Base-by-base conservation (phyloP, 1,139 yeast genomes). In the Suhomyces maxii region DNA sequence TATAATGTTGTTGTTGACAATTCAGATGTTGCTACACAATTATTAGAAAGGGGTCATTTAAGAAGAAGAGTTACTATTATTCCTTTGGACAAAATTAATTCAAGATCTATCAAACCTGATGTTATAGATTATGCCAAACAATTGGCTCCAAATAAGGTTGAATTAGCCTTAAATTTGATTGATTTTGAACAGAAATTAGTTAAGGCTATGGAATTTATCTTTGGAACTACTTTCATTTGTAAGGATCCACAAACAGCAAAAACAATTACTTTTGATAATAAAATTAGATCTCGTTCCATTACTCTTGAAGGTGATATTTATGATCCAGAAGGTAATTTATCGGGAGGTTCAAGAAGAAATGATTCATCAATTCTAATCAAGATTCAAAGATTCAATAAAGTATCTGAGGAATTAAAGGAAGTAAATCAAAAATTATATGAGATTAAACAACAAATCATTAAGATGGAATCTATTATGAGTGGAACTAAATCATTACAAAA, bases 281-380 rank as follows among this genome's bases (percentile, higher is more conserved):
- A 81, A 48, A 83, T 93, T 11, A 77, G 89, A 53, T 76, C 91
- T 0, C 82, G 93, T 58, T 86, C 96, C n/a, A 91, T 95, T 11
- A 95, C 99, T 0, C 64, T 88, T 36, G 95, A 91, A 44, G 99
- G 99, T 41, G 99, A 93, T 65, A 79, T 86, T 9, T 95, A 91
- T 67, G 99, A 95, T 61, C 99, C 99, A 0, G 90, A 86, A 56
- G 99, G 99, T 11, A 89, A 96, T 23, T 71, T 95, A 36, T 88
- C 97, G 1, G 99, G 99, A 44, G 99, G 99, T n/a, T 84, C 95
- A 23, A 78, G 93, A 54, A 82, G 76, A 53, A 68, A 72, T 40
- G 76, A 82, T 11, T 74, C 80, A 6, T 80, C 90, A 0, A 65
- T 86, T 6, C 71, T 93, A 48, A 65, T 82, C 8, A 80, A 80